Conservation (phyloP, 805 yeast genomes). For the Schwanniomyces occidentalis region DNA sequence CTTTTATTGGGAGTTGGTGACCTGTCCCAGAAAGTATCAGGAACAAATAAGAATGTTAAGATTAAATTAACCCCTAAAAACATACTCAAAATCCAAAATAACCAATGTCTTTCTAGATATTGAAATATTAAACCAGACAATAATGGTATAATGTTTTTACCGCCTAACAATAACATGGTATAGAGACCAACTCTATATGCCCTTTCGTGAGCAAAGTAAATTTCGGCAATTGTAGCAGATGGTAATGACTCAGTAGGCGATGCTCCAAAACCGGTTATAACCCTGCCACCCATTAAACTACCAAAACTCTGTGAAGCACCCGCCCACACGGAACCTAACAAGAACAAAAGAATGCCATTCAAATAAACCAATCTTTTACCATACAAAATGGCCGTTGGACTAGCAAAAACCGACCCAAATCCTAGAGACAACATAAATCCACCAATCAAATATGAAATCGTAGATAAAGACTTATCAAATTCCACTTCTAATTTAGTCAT, state of each 20-base stretch:
- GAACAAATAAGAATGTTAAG: conserved; percentile 53
- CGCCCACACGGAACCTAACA: conserved; percentile 56
- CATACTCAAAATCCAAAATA: conserved; percentile 58
- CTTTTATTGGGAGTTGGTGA: conserved; percentile 50
- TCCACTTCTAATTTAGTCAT: conserved; percentile 41
- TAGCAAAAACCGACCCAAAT: conserved; percentile 55
- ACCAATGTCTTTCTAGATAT: conserved; percentile 55
- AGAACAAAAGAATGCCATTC: conserved; percentile 46
- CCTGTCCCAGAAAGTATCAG: conserved; percentile 66
- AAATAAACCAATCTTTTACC: conserved; percentile 61
- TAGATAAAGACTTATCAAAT: conserved; percentile 42
- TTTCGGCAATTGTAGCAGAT: conserved; percentile 60
- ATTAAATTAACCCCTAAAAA: conserved; percentile 48
- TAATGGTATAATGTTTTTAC: conserved; percentile 59
- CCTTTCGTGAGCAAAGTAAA: conserved; percentile 59
- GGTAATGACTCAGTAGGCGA: conserved; percentile 64
- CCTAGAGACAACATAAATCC: conserved; percentile 60
- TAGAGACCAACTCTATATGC: conserved; percentile 61
- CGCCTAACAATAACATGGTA: conserved; percentile 59
- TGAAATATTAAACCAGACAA: conserved; percentile 54
- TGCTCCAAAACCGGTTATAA: conserved; percentile 59
- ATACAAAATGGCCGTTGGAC: conserved; percentile 56
- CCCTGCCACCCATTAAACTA: conserved; percentile 56
- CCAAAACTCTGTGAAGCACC: conserved; percentile 51
- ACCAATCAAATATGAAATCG: conserved; percentile 56